Evolutionary conservation across 179 eudicot genomes (phyloP).

Genomic region (Gypsophila paniculata): DNA sequence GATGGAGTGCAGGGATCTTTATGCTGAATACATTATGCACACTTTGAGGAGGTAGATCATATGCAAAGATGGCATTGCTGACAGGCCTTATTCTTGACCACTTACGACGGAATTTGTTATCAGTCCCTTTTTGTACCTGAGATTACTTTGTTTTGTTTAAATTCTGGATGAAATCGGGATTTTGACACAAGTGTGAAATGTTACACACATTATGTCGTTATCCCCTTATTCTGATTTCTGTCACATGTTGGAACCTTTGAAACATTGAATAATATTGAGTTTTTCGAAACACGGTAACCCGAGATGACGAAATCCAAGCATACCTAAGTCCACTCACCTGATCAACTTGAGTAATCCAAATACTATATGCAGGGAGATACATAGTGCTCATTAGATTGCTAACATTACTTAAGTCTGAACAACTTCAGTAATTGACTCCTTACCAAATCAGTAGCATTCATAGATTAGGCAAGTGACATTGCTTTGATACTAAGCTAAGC

Average conservation of each 20-base stretch:
- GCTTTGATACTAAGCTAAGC: constrained; percentile 13
- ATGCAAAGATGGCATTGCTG: background rate
- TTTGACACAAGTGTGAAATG: background rate
- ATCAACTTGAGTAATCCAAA: too few species aligned
- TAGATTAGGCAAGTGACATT: constrained; percentile 20
- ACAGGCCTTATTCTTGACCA: background rate
- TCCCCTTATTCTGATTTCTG: background rate
- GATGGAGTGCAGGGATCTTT: constrained; percentile 37
- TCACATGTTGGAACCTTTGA: too few species aligned
- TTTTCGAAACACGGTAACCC: too few species aligned
- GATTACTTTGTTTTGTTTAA: background rate
- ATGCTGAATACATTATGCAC: constrained; percentile 38
- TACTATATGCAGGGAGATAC: too few species aligned
- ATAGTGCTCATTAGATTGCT: too few species aligned
- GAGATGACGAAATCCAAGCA: too few species aligned
- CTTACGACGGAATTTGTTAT: background rate
- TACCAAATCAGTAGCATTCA: constrained; percentile 26
- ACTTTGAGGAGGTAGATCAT: constrained; percentile 27
- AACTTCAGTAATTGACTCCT: constrained; percentile 13
- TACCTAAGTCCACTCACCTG: too few species aligned
- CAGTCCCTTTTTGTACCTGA: background rate
- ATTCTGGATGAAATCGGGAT: background rate
- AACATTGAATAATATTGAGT: too few species aligned
- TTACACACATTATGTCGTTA: background rate
- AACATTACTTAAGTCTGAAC: constrained; percentile 1